phyloP scores from a whole-genome alignment of 1,139 yeast species.

The Blastobotrys raffinosifermentans region DNA sequence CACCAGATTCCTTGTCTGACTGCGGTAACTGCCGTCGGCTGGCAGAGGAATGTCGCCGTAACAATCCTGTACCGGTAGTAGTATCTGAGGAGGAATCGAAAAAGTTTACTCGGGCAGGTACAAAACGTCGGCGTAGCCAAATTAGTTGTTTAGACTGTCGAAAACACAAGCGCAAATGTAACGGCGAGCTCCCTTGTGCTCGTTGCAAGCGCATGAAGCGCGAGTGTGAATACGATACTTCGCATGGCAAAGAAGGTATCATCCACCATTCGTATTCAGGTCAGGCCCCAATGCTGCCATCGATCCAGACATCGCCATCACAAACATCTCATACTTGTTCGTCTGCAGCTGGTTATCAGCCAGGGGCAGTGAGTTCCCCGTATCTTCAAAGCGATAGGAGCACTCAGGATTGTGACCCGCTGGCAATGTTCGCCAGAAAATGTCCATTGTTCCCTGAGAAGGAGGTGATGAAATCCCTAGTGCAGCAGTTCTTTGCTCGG shows the following conservation, averaged over 20 bases:
- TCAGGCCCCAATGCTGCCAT: too few relatives aligned
- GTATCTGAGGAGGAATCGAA: not conserved
- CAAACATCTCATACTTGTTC: too few relatives aligned
- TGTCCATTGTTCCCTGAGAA: too few relatives aligned
- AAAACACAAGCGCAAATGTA: constrained; percentile 8
- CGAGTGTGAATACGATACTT: constrained; percentile 3
- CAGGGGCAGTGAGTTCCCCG: too few relatives aligned
- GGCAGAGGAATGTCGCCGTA: constrained; percentile 3
- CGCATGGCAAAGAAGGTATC: not conserved
- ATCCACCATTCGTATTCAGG: too few relatives aligned
- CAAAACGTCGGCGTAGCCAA: constrained; percentile 7
- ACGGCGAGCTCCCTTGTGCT: constrained; percentile 8
- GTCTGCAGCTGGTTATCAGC: too few relatives aligned
- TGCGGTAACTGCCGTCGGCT: constrained; percentile 6
- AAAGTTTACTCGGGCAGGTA: constrained; percentile 9
- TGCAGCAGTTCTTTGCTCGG: constrained; percentile 4
- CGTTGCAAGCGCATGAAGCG: constrained; percentile 1
- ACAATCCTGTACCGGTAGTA: not conserved
- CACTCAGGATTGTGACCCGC: too few relatives aligned
- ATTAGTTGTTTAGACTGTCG: constrained; percentile 9
- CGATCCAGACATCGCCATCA: too few relatives aligned
- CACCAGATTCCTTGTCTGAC: not conserved
- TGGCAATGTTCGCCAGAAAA: too few relatives aligned
- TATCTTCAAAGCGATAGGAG: too few relatives aligned
- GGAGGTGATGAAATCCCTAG: constrained; percentile 1